These are phyloP conservation scores for Trichodelitschia bisporula DNA, from an alignment of 495 filamentous ascomycete genomes.

Conservation along the genomic window DNA sequence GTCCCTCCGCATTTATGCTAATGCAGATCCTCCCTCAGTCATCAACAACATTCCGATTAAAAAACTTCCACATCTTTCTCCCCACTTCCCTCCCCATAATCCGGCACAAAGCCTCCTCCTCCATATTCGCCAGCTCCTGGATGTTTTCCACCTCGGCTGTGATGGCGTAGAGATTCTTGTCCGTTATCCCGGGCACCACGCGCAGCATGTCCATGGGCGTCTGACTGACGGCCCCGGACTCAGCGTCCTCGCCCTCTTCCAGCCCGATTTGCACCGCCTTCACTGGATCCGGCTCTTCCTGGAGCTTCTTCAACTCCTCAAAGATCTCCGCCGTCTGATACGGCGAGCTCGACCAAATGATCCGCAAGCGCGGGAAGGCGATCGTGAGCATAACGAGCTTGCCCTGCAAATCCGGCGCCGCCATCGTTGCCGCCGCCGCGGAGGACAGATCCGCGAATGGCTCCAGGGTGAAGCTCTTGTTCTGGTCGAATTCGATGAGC, in stretches of 20 bases:
- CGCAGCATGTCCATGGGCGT: constrained; percentile 70
- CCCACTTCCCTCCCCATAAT: constrained; percentile 63
- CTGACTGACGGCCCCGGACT: constrained; percentile 33
- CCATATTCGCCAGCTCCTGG: constrained; percentile 68
- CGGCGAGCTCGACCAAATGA: constrained; percentile 83
- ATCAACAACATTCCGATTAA: constrained; percentile 58
- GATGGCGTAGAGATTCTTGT: constrained; percentile 44
- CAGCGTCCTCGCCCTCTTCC: constrained; percentile 35
- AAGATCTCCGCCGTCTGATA: constrained; percentile 98
- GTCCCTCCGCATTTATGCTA: no score
- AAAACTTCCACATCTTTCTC: constrained; percentile 57
- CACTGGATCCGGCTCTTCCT: constrained; percentile 75
- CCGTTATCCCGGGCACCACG: constrained; percentile 64
- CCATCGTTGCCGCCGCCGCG: constrained; percentile 32
- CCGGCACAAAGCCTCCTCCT: constrained; percentile 38
- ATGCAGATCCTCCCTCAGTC: no score
- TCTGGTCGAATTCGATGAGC: constrained; percentile 91
- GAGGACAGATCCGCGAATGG: constrained; percentile 63
- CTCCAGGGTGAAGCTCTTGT: constrained; percentile 91
- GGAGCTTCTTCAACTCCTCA: constrained; percentile 67
- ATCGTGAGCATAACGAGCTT: constrained; percentile 84
- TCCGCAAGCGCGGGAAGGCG: constrained; percentile 66
- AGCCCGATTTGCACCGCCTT: constrained; percentile 64
- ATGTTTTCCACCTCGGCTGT: constrained; percentile 53
- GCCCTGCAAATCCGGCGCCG: constrained; percentile 50